Evolutionary conservation across 768 basidiomycete species (phyloP).

Genomic region (Trametes meyenii): DNA sequence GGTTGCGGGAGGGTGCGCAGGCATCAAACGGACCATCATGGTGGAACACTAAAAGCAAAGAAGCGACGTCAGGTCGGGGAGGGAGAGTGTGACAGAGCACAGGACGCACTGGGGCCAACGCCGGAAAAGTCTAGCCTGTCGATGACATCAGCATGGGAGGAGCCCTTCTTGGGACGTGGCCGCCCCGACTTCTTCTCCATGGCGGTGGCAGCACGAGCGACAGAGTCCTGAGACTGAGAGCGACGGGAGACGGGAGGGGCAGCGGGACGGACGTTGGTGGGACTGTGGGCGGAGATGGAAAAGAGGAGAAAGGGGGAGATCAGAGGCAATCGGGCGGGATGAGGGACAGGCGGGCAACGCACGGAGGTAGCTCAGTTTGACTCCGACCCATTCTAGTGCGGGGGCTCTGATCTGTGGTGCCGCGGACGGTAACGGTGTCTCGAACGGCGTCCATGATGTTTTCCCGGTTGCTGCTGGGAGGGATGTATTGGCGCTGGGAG

Average conservation of each 20-base stretch:
- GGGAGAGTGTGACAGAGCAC: conserved; percentile 9
- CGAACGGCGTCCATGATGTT: conserved; percentile 66
- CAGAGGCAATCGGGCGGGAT: conserved; percentile 16
- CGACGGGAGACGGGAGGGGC: conserved; percentile 40
- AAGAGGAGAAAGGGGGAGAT: conserved; percentile 11
- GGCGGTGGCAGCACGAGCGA: conserved; percentile 40
- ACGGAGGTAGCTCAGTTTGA: conserved; percentile 52
- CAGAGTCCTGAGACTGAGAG: conserved; percentile 54
- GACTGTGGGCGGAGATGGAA: conserved; percentile 14
- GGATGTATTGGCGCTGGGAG: conserved; percentile 27
- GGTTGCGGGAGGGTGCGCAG: conserved; percentile 88
- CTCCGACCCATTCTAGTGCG: conserved; percentile 57
- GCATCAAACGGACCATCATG: conserved; percentile 93
- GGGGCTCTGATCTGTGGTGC: conserved; percentile 44
- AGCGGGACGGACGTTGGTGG: conserved; percentile 29
- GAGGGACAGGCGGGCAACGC: conserved; percentile 35
- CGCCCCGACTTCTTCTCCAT: conserved; percentile 51
- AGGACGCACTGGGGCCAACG: conserved; percentile 75
- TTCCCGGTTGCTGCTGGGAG: conserved; percentile 36
- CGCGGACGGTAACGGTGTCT: conserved; percentile 65
- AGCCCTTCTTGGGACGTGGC: conserved; percentile 64
- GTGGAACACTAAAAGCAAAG: conserved; percentile 71
- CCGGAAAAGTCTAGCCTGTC: conserved; percentile 87
- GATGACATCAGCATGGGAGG: conserved; percentile 85
- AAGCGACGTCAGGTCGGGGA: background rate